Percentiles rank a stretch among this genome's conserved stretches.
Evolutionary conservation across 768 basidiomycete species (phyloP).

Genomic region (Tylopilus rubrobrunneus): DNA sequence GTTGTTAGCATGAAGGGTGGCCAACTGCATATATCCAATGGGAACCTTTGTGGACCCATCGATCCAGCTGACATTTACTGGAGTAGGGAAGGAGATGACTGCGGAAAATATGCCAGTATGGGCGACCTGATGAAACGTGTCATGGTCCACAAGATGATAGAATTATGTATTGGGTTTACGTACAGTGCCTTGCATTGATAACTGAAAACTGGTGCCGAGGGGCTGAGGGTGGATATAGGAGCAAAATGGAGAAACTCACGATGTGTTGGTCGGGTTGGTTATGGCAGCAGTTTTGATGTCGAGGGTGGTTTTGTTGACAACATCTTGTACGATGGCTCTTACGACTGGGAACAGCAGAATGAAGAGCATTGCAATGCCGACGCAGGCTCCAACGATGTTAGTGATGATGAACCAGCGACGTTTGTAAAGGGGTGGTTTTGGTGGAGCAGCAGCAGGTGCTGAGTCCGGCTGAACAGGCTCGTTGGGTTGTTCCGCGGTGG

Average conservation of each 20-base stretch:
- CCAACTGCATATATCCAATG: conserved; percentile 53
- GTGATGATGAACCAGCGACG: conserved; percentile 62
- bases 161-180: conserved; percentile 7
- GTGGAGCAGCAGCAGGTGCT: conserved; percentile 2
- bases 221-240: conserved; percentile 1
- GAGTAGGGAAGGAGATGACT: conserved; percentile 55
- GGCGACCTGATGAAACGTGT: conserved; percentile 41
- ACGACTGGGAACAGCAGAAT: conserved; percentile 67
- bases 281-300: conserved; percentile 53
- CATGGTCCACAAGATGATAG: neutral
- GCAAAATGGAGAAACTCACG: conserved; percentile 36
- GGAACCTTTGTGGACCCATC: conserved; percentile 41
- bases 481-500: neutral
- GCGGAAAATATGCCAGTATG: conserved; percentile 68
- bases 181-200: conserved; percentile 54
- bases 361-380: conserved; percentile 63
- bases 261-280: conserved; percentile 48
- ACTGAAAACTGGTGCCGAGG: conserved; percentile 41
- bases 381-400: conserved; percentile 43
- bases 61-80: conserved; percentile 59
- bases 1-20: conserved; percentile 43
- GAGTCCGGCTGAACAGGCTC: neutral
- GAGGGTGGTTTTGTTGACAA: conserved; percentile 54
- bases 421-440: conserved; percentile 51
- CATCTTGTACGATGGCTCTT: conserved; percentile 59